Percentiles rank a stretch among this genome's conserved stretches.
These are phyloP conservation scores for Phyllosticta paracitricarpa DNA, from an alignment of 2,329 filamentous ascomycete species.

Conservation along the genomic window DNA sequence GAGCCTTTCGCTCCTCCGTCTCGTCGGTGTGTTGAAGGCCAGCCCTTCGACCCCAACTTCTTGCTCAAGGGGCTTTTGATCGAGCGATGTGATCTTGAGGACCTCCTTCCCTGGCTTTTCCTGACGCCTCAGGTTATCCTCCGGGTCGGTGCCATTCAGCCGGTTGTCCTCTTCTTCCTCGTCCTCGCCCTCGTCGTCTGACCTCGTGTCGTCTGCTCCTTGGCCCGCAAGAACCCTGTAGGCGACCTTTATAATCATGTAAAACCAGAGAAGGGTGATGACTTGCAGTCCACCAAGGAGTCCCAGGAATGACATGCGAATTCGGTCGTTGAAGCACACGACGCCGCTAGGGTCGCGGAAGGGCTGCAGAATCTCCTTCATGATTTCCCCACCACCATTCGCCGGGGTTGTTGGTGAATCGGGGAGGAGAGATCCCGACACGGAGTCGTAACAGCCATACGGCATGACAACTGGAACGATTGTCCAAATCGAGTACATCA, in stretches of 20 bases:
- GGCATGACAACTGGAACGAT: slow-evolving; percentile 53
- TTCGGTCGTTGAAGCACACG: slow-evolving; percentile 67
- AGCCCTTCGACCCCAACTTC: slow-evolving; percentile 67
- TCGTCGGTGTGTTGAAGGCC: slow-evolving; percentile 43
- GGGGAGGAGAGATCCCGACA: not conserved
- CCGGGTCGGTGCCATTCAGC: slow-evolving; percentile 18
- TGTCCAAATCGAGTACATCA: slow-evolving; percentile 73
- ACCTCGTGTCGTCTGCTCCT: slow-evolving; percentile 74
- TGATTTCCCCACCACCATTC: slow-evolving; percentile 31
- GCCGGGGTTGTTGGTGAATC: slow-evolving; percentile 1
- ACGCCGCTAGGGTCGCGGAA: slow-evolving; percentile 61
- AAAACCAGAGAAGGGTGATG: slow-evolving; percentile 80
- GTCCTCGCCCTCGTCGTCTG: slow-evolving; percentile 71
- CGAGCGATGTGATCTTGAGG: not conserved
- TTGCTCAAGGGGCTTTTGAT: slow-evolving; percentile 49
- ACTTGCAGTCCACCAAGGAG: slow-evolving; percentile 69
- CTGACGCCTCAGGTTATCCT: slow-evolving; percentile 14
- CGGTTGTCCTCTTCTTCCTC: slow-evolving; percentile 35
- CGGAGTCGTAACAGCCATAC: slow-evolving; percentile 59
- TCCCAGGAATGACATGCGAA: slow-evolving; percentile 68
- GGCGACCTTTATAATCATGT: slow-evolving; percentile 76
- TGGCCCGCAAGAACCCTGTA: slow-evolving; percentile 67
- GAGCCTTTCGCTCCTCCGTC: slow-evolving; percentile 22
- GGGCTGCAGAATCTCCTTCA: slow-evolving; percentile 59
- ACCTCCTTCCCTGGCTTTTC: slow-evolving; percentile 20